phyloP scores from a whole-genome alignment of 2,329 filamentous ascomycete species.

The Lachnellula hyalina region DNA sequence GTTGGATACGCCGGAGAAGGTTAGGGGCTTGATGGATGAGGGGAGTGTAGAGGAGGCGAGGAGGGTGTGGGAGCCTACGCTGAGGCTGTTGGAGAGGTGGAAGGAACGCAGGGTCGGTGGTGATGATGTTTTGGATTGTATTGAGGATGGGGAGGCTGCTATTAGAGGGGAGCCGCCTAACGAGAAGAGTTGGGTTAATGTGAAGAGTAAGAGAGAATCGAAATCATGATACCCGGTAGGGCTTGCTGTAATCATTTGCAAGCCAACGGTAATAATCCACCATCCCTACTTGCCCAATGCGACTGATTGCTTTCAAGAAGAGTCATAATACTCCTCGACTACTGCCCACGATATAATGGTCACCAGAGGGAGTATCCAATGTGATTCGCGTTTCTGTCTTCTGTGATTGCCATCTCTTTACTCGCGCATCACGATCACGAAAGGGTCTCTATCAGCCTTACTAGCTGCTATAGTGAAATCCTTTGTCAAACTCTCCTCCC shows the following conservation, averaged over 20 bases:
- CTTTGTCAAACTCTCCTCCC: slow-evolving; percentile 25
- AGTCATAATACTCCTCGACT: no score
- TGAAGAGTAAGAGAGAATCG: slow-evolving; percentile 7
- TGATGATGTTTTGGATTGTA: slow-evolving; percentile 28
- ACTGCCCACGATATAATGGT: no score
- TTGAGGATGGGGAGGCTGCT: slow-evolving; percentile 32
- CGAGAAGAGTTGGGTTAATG: slow-evolving; percentile 22
- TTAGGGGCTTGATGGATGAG: slow-evolving; percentile 52
- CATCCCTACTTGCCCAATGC: not conserved
- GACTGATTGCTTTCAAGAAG: no score
- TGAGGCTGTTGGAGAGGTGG: slow-evolving; percentile 27
- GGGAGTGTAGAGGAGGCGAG: slow-evolving; percentile 60
- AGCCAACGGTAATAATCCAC: no score
- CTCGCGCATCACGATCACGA: slow-evolving; percentile 55
- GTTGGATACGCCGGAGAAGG: slow-evolving; percentile 32
- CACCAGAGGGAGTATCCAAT: no score
- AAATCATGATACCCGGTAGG: slow-evolving; percentile 12
- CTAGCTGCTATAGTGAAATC: slow-evolving; percentile 60
- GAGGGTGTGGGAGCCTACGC: slow-evolving; percentile 33
- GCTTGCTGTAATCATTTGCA: not conserved
- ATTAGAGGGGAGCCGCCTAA: slow-evolving; percentile 24
- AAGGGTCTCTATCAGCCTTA: slow-evolving; percentile 79
- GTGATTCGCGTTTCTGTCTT: not conserved
- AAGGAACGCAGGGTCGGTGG: slow-evolving; percentile 31
- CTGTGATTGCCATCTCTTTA: not conserved